A percentile compares a stretch with the other conserved stretches of the same genome.
These are phyloP conservation scores for Aspergillus aculeatinus DNA, from an alignment of 2,329 filamentous ascomycete species.

Conservation along the genomic window DNA sequence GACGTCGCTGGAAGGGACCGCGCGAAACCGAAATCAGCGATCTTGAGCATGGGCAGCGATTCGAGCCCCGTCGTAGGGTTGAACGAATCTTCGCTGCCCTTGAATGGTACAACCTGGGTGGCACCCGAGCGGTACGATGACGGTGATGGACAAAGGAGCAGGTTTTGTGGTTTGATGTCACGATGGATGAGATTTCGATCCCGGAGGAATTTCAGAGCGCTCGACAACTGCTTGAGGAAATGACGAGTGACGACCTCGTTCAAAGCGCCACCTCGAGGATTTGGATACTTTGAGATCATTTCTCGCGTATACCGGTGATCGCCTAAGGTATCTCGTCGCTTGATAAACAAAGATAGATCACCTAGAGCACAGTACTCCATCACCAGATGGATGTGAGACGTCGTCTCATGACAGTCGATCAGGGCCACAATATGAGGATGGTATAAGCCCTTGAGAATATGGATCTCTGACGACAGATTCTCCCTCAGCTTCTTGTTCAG, in stretches of 20 bases:
- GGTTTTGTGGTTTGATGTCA: constrained; percentile 95
- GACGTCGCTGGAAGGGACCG: constrained; percentile 86
- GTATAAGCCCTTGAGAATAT: constrained; percentile 88
- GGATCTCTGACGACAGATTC: constrained; percentile 91
- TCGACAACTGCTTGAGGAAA: constrained; percentile 91
- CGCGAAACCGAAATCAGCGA: constrained; percentile 98
- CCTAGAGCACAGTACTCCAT: constrained; percentile 99
- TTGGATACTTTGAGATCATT: constrained; percentile 92
- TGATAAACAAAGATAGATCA: constrained; percentile 93
- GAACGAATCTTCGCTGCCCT: constrained; percentile 76
- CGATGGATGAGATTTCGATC: constrained; percentile 87
- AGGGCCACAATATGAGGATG: constrained; percentile 97
- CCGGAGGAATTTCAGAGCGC: constrained; percentile 85
- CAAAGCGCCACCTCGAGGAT: constrained; percentile 75
- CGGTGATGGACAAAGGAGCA: constrained; percentile 80
- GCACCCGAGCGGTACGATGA: constrained; percentile 65
- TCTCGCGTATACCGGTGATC: constrained; percentile 80
- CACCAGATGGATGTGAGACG: constrained; percentile 87
- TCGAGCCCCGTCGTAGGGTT: constrained; percentile 77
- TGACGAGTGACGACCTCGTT: constrained; percentile 96
- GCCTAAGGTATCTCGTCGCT: constrained; percentile 78
- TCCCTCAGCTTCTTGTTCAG: constrained; percentile 95
- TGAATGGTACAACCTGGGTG: constrained; percentile 66
- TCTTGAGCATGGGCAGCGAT: constrained; percentile 91
- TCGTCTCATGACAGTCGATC: constrained; percentile 87